Evolutionary conservation across 2,329 filamentous ascomycete species (phyloP), one percentile per base, ranked within the genome.

Genomic region (Colletotrichum cordylinicola): DNA sequence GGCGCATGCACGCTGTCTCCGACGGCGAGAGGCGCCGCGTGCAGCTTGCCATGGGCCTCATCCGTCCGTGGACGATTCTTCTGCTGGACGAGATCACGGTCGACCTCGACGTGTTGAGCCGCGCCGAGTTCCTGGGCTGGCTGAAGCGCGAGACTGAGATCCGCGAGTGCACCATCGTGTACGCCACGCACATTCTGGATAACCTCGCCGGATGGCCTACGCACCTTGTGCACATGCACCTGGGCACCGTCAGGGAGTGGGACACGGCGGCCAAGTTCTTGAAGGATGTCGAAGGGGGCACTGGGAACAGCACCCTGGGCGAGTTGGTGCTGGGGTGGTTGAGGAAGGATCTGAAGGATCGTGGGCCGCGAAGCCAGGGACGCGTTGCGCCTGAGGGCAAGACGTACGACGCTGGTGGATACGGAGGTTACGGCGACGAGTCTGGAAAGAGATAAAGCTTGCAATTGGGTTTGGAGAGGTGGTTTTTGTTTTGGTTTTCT

Each of bases 61-160:
- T 99, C 60, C 90, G 96, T 4, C 97, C 97, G 1, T 99, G 97
- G 97, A 93, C 92, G 13, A 94, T 99, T 5, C 88, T 99, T 33
- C 88, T 99, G 69, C 90, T 99, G 55, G 97, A 99, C 83, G 96
- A 98, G 84, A 98, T 98, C 84, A 99, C 97, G 1, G 97, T 99
- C 10, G 97, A 99, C 84, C 88, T 99, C 77, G 97, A 99, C 84
- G 90, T 99, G 74, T 90, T 98, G 76, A 94, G 92, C 71, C 91
- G 97, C 18, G 93, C 93, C 80, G 93, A 96, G 82, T 99, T 99
- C 84, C 89, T 99, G 37, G 89, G 86, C 58, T 99, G 96, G 88
- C 86, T 99, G 81, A 96, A 96, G 85, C 88, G 89, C 75, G 97
- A 99, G 91, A 98, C 96, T 0, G 94, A 96, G 86, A 88, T 83